Percentiles rank a stretch among this genome's conserved stretches.
These are phyloP conservation scores for Stemphylium vesicarium DNA, from an alignment of 2,329 filamentous ascomycete species.

Conservation along the genomic window DNA sequence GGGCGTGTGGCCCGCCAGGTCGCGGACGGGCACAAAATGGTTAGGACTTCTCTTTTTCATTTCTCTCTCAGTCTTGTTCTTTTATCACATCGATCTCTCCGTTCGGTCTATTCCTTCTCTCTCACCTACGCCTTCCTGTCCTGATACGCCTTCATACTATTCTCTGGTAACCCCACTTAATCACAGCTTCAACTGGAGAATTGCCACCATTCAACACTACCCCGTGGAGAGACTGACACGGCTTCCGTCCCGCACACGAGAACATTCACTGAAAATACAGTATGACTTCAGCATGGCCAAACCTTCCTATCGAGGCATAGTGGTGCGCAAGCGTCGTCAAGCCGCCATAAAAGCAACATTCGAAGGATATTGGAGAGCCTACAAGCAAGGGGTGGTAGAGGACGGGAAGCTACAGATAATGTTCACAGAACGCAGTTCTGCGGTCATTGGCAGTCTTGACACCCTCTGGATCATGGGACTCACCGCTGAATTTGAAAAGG, in stretches of 20 bases:
- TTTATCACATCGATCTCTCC: conserved; percentile 11
- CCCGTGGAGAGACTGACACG: neutral
- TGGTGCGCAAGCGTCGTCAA: conserved; percentile 67
- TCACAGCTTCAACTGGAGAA: neutral
- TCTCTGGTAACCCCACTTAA: neutral
- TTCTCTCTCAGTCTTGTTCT: conserved; percentile 12
- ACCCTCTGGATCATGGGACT: conserved; percentile 4
- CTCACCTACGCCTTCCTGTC: conserved; percentile 18
- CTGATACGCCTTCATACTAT: conserved; percentile 20
- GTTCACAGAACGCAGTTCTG: neutral
- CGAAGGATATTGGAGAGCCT: conserved; percentile 77
- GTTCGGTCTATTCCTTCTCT: conserved; percentile 17
- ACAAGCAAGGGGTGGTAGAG: conserved; percentile 48
- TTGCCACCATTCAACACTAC: neutral
- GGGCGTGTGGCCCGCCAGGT: conserved; percentile 10
- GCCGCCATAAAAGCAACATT: conserved; percentile 74
- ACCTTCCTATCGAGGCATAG: conserved; percentile 20
- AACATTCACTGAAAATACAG: neutral
- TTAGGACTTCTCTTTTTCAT: conserved; percentile 17
- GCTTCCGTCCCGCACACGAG: neutral
- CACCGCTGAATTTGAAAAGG: neutral
- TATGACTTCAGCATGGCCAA: neutral
- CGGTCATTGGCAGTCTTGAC: neutral
- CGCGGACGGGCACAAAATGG: conserved; percentile 21
- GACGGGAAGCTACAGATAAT: neutral